Evolutionary conservation across 2,329 filamentous ascomycete species (phyloP).

Genomic region (Pseudogymnoascus sp.): DNA sequence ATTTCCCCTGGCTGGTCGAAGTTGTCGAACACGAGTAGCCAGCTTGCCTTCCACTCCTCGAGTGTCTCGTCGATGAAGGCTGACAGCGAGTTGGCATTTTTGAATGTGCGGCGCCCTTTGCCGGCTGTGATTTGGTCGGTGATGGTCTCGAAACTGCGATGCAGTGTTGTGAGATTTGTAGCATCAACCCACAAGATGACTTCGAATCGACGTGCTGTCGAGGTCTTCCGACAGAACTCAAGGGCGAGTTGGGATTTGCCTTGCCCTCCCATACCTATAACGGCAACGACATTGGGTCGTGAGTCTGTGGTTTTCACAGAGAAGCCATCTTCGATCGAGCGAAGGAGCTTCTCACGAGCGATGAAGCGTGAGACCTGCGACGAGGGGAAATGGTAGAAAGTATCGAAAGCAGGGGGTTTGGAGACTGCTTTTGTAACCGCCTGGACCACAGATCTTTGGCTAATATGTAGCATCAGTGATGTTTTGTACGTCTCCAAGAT

Average conservation of each 20-base stretch:
- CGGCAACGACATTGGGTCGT: conserved; percentile 14
- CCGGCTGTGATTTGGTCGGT: conserved; percentile 9
- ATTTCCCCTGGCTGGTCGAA: conserved; percentile 11
- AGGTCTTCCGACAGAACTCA: conserved; percentile 14
- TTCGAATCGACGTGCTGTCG: conserved; percentile 8
- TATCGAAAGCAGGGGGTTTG: neutral
- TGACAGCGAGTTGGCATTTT: neutral
- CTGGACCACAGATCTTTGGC: neutral
- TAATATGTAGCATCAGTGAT: neutral
- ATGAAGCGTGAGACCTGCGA: conserved; percentile 12
- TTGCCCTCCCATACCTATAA: conserved; percentile 18
- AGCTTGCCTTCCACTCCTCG: neutral
- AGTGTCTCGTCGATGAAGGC: neutral
- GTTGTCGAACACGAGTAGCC: conserved; percentile 14
- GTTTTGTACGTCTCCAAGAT: neutral
- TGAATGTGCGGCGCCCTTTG: neutral
- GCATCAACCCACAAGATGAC: conserved; percentile 19
- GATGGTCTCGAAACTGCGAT: conserved; percentile 15
- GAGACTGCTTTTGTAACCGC: neutral
- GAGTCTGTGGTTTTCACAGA: neutral
- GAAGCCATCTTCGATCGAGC: conserved; percentile 13
- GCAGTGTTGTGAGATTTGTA: conserved; percentile 12
- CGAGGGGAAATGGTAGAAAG: neutral
- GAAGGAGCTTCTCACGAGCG: conserved; percentile 16
- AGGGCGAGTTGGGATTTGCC: conserved; percentile 21